A percentile compares a stretch with the other conserved stretches of the same genome.
phyloP scores from a whole-genome alignment of 805 yeast species.

The Lipomyces spencermartinsiae region DNA sequence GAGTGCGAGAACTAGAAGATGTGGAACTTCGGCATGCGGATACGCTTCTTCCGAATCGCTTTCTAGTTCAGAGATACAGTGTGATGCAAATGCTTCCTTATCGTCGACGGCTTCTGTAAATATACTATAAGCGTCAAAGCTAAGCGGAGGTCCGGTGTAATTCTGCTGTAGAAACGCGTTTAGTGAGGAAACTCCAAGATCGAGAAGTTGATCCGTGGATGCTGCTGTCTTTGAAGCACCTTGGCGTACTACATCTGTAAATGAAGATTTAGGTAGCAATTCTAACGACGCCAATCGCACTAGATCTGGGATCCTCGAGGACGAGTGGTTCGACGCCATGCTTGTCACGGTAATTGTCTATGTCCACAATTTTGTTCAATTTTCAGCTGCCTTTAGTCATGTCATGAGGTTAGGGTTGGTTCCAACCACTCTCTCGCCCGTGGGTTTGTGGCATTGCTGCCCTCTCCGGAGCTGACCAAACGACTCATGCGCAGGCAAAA shows the following conservation, averaged over 20 bases:
- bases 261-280: neutral
- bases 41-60: slow-evolving; percentile 77
- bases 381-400: neutral
- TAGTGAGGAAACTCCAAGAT: slow-evolving; percentile 50
- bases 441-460: too few species aligned
- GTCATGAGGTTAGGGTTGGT: neutral
- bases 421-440: too few species aligned
- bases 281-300: neutral
- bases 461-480: too few species aligned
- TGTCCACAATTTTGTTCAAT: neutral
- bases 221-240: neutral
- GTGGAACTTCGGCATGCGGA: slow-evolving; percentile 60
- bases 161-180: slow-evolving; percentile 77
- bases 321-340: neutral
- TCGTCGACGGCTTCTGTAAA: slow-evolving; percentile 41
- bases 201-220: neutral
- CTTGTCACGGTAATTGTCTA: neutral
- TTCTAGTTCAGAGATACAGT: slow-evolving; percentile 52
- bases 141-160: slow-evolving; percentile 79
- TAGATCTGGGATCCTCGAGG: neutral
- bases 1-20: slow-evolving; percentile 53
- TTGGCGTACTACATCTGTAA: neutral
- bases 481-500: neutral
- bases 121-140: slow-evolving; percentile 47
- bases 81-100: slow-evolving; percentile 35